Evolutionary conservation across 23 red algal genomes (phyloP).

Genomic region (Gracilaria domingensis): DNA sequence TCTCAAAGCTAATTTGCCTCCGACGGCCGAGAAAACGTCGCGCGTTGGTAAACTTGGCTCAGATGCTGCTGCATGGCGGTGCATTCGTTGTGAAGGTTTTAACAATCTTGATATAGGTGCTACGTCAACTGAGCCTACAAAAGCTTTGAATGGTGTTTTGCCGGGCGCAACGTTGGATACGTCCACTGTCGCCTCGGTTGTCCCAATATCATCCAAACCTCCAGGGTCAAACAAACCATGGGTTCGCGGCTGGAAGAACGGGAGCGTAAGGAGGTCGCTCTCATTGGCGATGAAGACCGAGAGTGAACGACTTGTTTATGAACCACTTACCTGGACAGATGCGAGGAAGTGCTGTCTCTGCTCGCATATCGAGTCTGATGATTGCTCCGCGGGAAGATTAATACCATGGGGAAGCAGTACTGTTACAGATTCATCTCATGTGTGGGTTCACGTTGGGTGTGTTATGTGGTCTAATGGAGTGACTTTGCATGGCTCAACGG

Average conservation of each 20-base stretch:
- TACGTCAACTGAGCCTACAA: background rate
- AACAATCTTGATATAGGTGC: background rate
- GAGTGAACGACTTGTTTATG: background rate
- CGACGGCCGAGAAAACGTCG: no score
- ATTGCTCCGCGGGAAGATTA: slow-evolving; percentile 23
- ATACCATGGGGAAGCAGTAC: slow-evolving; percentile 59
- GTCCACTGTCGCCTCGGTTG: background rate
- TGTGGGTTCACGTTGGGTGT: slow-evolving; percentile 60
- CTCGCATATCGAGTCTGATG: background rate
- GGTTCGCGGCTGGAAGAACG: slow-evolving; percentile 5
- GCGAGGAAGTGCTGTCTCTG: slow-evolving; percentile 48
- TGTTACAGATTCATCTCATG: slow-evolving; percentile 23
- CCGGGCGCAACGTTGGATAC: background rate
- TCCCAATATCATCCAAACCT: background rate
- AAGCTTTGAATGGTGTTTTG: background rate
- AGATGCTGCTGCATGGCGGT: slow-evolving; percentile 24
- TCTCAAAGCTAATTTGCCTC: background rate
- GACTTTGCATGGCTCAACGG: slow-evolving; percentile 10
- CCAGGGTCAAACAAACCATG: background rate
- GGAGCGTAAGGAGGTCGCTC: background rate
- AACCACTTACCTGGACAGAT: slow-evolving; percentile 26
- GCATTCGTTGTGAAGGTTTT: slow-evolving; percentile 40
- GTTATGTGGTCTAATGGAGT: slow-evolving; percentile 47
- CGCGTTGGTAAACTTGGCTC: slow-evolving; percentile 5
- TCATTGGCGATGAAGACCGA: background rate